Percentiles rank a stretch among this genome's conserved stretches.
Evolutionary conservation across 192 early-diverging fungal genomes (phyloP).

Genomic region (Mortierella antarctica): DNA sequence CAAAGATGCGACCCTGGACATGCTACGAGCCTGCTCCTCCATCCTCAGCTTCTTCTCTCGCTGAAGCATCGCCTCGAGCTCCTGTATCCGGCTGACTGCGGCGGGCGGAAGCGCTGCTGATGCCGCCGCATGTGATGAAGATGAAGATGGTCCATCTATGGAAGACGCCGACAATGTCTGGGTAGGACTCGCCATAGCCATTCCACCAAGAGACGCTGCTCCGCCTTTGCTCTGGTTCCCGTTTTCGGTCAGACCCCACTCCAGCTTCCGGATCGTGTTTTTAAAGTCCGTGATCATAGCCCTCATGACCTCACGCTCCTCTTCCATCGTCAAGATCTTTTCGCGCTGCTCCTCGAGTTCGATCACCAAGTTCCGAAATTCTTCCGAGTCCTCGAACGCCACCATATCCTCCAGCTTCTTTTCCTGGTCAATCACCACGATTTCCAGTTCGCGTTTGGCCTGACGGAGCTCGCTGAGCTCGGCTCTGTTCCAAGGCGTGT

Average conservation of each 20-base stretch:
- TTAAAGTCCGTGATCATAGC: conserved; percentile 16
- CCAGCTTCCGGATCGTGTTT: conserved; percentile 16
- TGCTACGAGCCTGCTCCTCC: conserved; percentile 31
- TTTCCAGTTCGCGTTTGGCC: conserved; percentile 64
- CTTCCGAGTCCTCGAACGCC: conserved; percentile 40
- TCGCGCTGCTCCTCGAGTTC: conserved; percentile 48
- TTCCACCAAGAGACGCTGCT: not conserved
- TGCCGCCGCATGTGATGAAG: not conserved
- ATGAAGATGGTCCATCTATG: not conserved
- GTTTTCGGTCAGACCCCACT: not conserved
- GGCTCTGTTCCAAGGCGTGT: conserved; percentile 47
- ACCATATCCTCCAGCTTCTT: conserved; percentile 55
- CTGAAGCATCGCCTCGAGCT: conserved; percentile 24
- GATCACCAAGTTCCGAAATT: conserved; percentile 19
- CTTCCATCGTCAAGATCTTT: conserved; percentile 40
- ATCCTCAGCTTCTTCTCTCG: conserved; percentile 15
- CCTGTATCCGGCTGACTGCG: conserved; percentile 16
- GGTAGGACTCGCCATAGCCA: not conserved
- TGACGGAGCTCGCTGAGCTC: conserved; percentile 55
- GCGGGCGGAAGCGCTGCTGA: not conserved
- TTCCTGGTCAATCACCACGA: conserved; percentile 59
- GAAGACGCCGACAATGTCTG: conserved; percentile 1
- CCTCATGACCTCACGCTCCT: conserved; percentile 28
- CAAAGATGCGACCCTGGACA: conserved; percentile 30
- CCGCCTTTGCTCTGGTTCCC: not conserved